Conservation (phyloP, 306 rosid genomes). For the Casuarina glauca region DNA sequence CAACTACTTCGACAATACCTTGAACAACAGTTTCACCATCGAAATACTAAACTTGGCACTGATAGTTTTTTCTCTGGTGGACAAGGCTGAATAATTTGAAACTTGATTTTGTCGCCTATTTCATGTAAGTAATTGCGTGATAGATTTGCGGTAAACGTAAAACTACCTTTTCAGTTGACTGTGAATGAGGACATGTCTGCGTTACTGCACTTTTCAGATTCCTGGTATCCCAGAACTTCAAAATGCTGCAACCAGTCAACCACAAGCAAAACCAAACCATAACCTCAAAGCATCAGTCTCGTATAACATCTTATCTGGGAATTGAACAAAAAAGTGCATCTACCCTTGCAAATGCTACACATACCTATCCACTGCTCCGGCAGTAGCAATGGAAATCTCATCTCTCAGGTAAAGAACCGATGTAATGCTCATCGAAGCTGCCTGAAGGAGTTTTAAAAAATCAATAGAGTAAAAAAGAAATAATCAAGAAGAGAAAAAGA, state of each 20-base stretch:
- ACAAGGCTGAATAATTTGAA: slow-evolving; percentile 9
- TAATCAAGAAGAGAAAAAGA: not conserved
- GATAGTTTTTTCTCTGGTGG: not conserved
- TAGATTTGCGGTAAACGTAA: slow-evolving; percentile 17
- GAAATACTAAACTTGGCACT: not conserved
- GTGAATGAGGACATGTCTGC: slow-evolving; percentile 55
- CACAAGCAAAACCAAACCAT: slow-evolving; percentile 10
- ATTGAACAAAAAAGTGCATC: not conserved
- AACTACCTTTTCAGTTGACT: slow-evolving; percentile 64
- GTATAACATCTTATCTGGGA: slow-evolving; percentile 2
- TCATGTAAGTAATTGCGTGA: slow-evolving; percentile 2
- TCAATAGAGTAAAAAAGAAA: slow-evolving; percentile 21
- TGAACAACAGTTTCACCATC: not conserved
- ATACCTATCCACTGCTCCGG: slow-evolving; percentile 93
- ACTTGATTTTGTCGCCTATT: slow-evolving; percentile 10
- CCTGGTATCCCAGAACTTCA: slow-evolving; percentile 97
- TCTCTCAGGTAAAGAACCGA: slow-evolving; percentile 89
- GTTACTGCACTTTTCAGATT: slow-evolving; percentile 57
- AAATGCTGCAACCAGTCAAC: slow-evolving; percentile 53
- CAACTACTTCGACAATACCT: not conserved
- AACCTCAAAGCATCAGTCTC: not conserved
- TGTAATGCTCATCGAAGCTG: slow-evolving; percentile 88
- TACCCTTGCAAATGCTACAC: slow-evolving; percentile 1
- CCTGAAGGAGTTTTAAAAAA: slow-evolving; percentile 41
- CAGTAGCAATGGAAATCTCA: slow-evolving; percentile 79